Conservation (phyloP, 306 rosid genomes). For the Arachis hypogaea region DNA sequence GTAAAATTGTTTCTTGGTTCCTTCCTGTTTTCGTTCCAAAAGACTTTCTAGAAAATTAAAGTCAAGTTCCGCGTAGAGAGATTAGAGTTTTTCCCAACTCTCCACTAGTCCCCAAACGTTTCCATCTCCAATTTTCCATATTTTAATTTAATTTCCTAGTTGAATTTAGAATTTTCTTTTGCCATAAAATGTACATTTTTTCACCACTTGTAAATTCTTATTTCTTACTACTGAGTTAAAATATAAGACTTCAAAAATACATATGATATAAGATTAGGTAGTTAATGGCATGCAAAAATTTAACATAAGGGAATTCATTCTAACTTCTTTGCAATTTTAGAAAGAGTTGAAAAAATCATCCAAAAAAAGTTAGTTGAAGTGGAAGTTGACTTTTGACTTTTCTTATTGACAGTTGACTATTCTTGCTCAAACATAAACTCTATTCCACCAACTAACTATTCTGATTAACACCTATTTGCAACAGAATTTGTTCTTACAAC, state of each 20-base stretch:
- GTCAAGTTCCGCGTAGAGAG: background rate
- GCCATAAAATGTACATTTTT: too few species aligned
- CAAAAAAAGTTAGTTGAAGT: background rate
- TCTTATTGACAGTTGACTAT: background rate
- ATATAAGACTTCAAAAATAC: too few species aligned
- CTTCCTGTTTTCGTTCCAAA: background rate
- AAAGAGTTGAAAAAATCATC: too few species aligned
- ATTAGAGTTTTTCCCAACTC: background rate
- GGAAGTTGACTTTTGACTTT: background rate
- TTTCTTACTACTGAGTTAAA: too few species aligned
- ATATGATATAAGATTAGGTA: too few species aligned
- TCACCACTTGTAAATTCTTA: too few species aligned
- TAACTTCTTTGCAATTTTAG: too few species aligned
- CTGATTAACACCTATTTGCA: background rate
- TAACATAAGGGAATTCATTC: too few species aligned
- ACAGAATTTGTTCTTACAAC: background rate
- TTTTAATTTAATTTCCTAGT: too few species aligned
- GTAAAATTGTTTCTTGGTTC: background rate
- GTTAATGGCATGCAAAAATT: too few species aligned
- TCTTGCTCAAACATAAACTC: background rate
- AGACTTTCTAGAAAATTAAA: background rate
- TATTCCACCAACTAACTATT: background rate
- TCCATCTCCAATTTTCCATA: background rate
- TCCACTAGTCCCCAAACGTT: background rate
- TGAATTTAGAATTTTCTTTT: too few species aligned